These are phyloP conservation scores for Papiliotrema fonsecae DNA, from an alignment of 1,284 basidiomycete genomes.

Conservation along the genomic window DNA sequence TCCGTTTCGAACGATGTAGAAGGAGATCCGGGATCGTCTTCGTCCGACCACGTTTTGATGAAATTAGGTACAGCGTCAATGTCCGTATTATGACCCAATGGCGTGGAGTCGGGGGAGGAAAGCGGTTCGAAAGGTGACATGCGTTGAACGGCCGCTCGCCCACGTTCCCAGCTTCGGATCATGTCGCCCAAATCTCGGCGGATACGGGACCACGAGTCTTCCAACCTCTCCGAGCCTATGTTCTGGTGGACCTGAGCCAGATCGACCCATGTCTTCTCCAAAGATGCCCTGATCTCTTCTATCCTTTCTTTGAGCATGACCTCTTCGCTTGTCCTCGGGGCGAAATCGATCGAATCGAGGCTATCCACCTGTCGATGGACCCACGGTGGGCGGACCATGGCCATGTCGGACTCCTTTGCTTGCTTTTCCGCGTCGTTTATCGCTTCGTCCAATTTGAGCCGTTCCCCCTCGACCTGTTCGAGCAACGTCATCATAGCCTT, in stretches of 20 bases:
- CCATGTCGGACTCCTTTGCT: neutral
- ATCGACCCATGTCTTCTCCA: constrained; percentile 15
- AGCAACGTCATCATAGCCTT: constrained; percentile 15
- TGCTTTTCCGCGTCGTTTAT: constrained; percentile 13
- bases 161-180: constrained; percentile 28
- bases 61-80: constrained; percentile 13
- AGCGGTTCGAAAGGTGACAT: constrained; percentile 1
- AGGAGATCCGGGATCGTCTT: neutral
- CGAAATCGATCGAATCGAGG: constrained; percentile 14
- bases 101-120: neutral
- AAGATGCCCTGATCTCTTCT: constrained; percentile 12
- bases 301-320: constrained; percentile 14
- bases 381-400: neutral
- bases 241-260: constrained; percentile 1
- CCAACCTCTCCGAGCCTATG: neutral
- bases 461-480: constrained; percentile 15
- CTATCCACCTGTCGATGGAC: neutral
- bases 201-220: constrained; percentile 13
- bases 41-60: constrained; percentile 21
- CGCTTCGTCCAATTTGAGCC: constrained; percentile 15
- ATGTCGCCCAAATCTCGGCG: constrained; percentile 19
- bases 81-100: neutral
- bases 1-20: constrained; percentile 10
- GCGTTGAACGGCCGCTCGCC: constrained; percentile 16
- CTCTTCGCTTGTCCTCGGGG: constrained; percentile 20